Evolutionary conservation across 805 yeast genomes (phyloP).

Genomic region (Zygoascus bituminiphila): DNA sequence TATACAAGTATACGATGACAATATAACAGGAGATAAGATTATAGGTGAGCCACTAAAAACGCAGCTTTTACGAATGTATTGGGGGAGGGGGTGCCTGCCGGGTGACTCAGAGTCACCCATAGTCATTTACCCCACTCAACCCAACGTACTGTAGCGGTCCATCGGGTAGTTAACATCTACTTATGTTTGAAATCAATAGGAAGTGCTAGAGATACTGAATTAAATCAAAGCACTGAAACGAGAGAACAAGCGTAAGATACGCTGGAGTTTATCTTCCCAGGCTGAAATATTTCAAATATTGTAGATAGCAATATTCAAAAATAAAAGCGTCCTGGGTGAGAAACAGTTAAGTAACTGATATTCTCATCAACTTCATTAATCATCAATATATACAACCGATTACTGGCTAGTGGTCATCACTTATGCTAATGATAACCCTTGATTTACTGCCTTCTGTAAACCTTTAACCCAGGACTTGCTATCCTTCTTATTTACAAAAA

Average conservation of each 20-base stretch:
- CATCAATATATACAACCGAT: not conserved
- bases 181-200: not conserved
- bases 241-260: not conserved
- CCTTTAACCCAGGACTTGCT: constrained; percentile 79
- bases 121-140: not conserved
- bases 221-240: not conserved
- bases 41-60: not conserved
- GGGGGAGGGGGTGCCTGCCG: constrained; percentile 1
- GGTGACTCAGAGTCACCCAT: not conserved
- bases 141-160: too few species aligned
- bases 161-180: too few species aligned
- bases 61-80: not conserved
- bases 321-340: too few species aligned
- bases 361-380: not conserved
- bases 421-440: constrained; percentile 33
- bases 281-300: not conserved
- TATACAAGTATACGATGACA: too few species aligned
- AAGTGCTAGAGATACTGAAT: not conserved
- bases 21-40: not conserved
- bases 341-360: too few species aligned
- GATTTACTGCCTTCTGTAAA: constrained; percentile 45
- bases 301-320: too few species aligned
- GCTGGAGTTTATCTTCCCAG: not conserved
- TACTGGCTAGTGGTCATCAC: too few species aligned
- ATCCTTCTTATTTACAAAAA: constrained; percentile 60